Conservation (phyloP, 139 green algal genomes). For the Desmodesmus armatus region DNA sequence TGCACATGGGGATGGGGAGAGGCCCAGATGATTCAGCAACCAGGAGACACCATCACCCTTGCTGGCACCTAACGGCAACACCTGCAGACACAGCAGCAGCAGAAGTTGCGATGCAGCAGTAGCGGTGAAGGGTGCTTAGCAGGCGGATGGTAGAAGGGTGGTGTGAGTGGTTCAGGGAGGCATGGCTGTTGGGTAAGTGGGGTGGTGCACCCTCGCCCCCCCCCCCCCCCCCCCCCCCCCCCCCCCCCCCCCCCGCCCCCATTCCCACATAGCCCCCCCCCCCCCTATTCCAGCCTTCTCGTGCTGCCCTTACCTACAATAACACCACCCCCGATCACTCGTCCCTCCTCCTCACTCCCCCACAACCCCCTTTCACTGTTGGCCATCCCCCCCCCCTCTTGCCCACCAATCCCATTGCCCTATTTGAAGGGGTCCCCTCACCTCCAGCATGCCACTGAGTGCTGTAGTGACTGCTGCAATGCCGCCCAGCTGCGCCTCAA, state of each 20-base stretch:
- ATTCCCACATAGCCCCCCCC: not conserved
- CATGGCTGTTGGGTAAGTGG: too few species aligned
- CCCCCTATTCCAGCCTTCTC: not conserved
- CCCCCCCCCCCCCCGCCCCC: not conserved
- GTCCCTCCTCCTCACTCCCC: too few species aligned
- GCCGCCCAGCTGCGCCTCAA: conserved; percentile 53
- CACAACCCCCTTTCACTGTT: not conserved
- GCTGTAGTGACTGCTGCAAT: conserved; percentile 72
- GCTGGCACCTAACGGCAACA: conserved; percentile 74
- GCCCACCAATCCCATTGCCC: too few species aligned
- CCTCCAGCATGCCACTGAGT: conserved; percentile 92
- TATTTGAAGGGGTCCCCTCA: conserved; percentile 45
- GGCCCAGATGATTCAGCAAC: conserved; percentile 62
- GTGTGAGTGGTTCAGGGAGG: too few species aligned
- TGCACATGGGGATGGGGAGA: conserved; percentile 43
- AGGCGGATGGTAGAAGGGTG: too few species aligned
- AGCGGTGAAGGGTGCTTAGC: too few species aligned
- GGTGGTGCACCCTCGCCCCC: too few species aligned
- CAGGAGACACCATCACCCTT: conserved; percentile 73
- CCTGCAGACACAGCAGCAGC: conserved; percentile 27
- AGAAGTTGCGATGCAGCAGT: not conserved
- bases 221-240: not conserved
- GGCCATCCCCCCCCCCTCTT: not conserved
- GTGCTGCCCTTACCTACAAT: not conserved
- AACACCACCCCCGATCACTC: too few species aligned